A percentile compares a stretch with the other conserved stretches of the same genome.
Evolutionary conservation across 2,329 filamentous ascomycete species (phyloP).

Genomic region (Pleoardoris graminearum): DNA sequence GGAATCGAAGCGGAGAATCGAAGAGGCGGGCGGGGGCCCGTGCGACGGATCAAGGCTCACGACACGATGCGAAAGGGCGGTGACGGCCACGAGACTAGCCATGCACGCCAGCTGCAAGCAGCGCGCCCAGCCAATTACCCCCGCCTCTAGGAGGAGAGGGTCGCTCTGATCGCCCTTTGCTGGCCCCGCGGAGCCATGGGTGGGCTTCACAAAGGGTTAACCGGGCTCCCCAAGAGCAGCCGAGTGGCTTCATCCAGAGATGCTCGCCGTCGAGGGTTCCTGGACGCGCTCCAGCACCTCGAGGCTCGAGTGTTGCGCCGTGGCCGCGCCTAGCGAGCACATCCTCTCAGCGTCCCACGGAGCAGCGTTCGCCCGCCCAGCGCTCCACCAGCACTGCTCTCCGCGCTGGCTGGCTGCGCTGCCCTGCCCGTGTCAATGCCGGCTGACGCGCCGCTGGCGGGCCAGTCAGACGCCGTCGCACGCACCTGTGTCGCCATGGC

Average conservation of each 20-base stretch:
- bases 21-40: slow-evolving; percentile 16
- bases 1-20: slow-evolving; percentile 21
- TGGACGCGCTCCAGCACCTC: not conserved
- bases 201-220: not conserved
- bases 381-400: slow-evolving; percentile 1
- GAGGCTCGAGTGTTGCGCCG: not conserved
- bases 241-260: no score
- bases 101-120: slow-evolving; percentile 18
- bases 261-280: not conserved
- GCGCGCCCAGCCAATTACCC: slow-evolving; percentile 13
- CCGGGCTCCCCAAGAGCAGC: no score
- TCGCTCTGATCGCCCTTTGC: slow-evolving; percentile 15
- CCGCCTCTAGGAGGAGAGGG: not conserved
- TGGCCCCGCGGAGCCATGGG: slow-evolving; percentile 6
- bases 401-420: slow-evolving; percentile 3
- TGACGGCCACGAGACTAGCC: slow-evolving; percentile 25
- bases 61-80: slow-evolving; percentile 18
- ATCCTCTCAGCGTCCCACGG: slow-evolving; percentile 7
- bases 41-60: slow-evolving; percentile 17
- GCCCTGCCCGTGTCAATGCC: not conserved
- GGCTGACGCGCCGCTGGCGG: slow-evolving; percentile 15
- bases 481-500: slow-evolving; percentile 23
- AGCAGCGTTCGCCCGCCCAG: slow-evolving; percentile 8
- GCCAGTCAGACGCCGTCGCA: slow-evolving; percentile 28
- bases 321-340: slow-evolving; percentile 3